Base-by-base conservation (phyloP, 208 protist genomes). In the Leishmania braziliensis region DNA sequence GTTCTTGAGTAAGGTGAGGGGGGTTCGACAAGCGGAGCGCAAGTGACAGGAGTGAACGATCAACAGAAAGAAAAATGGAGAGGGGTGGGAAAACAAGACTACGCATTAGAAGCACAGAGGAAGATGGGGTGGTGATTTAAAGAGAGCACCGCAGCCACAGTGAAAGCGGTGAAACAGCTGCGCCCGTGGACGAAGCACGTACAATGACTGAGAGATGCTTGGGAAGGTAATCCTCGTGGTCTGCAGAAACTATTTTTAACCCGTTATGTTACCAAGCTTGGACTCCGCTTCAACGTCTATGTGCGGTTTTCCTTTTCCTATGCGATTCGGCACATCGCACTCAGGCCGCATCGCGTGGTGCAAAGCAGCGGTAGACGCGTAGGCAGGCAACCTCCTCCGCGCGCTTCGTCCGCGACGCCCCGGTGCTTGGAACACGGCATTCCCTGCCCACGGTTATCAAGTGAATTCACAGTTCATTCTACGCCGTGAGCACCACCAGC, bases 401-500 rank as follows among this genome's bases (percentile, higher is more conserved):
- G 8, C 36, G 56, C 53, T 79, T 78, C 65, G 83, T 58, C 50
- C 79, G 62, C 43, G 75, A n/a, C 10, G 73, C 82, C 20, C 83
- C 80, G 9, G 81, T 77, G n/a, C 84, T 81, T n/a, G 63, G 79
- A 12, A 82, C 72, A 3, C 75, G 72, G 33, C 74, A 79, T 51
- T 84, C 73, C 2, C 80, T 75, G 72, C 79, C 74, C 33, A 29
- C 78, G 14, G 84, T 77, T 9, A 88, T 69, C n/a, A 76, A 48
- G 23, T 23, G 50, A 18, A 85, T 20, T 62, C 75, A 75, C 71
- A 80, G 48, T 56, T 78, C 77, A 68, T 62, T 68, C 75, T 77
- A 85, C 43, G 53, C 73, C 0, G 39, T 79, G 48, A 46, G 48
- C 46, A 66, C 79, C 9, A 75, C 53, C 20, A 84, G 56, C 48